These are phyloP conservation scores for Suillus cothurnatus DNA, from an alignment of 768 basidiomycete genomes.

Conservation along the genomic window DNA sequence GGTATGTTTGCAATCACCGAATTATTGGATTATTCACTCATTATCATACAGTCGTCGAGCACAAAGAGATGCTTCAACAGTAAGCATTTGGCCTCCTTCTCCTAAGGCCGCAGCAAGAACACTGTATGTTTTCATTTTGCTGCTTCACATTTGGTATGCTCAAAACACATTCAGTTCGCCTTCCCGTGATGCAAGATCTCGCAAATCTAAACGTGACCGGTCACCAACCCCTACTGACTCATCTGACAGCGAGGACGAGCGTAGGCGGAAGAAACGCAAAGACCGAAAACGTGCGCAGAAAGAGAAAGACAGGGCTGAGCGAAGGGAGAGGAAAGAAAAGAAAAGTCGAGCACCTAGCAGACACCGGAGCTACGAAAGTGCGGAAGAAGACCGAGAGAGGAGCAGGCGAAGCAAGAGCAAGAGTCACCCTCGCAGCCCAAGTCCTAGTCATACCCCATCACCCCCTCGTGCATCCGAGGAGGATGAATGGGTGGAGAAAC, in stretches of 20 bases:
- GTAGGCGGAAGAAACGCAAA: slow-evolving; percentile 57
- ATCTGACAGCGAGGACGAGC: slow-evolving; percentile 57
- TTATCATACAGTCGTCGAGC: slow-evolving; percentile 58
- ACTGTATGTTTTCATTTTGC: slow-evolving; percentile 43
- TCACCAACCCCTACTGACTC: slow-evolving; percentile 46
- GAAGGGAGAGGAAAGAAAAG: slow-evolving; percentile 40
- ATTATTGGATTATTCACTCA: neutral
- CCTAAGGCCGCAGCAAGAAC: slow-evolving; percentile 67
- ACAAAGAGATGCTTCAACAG: slow-evolving; percentile 58
- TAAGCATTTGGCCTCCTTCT: slow-evolving; percentile 82
- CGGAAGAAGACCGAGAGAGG: slow-evolving; percentile 39
- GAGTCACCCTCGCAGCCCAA: slow-evolving; percentile 37
- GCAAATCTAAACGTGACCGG: slow-evolving; percentile 60
- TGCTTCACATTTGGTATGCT: neutral
- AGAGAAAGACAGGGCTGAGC: slow-evolving; percentile 47
- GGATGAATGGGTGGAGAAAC: slow-evolving; percentile 73
- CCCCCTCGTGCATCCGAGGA: slow-evolving; percentile 38
- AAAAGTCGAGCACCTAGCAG: slow-evolving; percentile 34
- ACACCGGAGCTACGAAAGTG: slow-evolving; percentile 38
- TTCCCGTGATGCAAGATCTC: slow-evolving; percentile 51
- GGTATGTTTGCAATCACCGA: slow-evolving; percentile 42
- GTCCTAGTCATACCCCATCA: slow-evolving; percentile 36
- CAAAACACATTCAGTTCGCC: slow-evolving; percentile 49
- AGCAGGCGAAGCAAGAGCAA: slow-evolving; percentile 35
- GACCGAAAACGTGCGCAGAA: slow-evolving; percentile 58